Conservation (phyloP, 345 rosid species). For the Acer saccharum region DNA sequence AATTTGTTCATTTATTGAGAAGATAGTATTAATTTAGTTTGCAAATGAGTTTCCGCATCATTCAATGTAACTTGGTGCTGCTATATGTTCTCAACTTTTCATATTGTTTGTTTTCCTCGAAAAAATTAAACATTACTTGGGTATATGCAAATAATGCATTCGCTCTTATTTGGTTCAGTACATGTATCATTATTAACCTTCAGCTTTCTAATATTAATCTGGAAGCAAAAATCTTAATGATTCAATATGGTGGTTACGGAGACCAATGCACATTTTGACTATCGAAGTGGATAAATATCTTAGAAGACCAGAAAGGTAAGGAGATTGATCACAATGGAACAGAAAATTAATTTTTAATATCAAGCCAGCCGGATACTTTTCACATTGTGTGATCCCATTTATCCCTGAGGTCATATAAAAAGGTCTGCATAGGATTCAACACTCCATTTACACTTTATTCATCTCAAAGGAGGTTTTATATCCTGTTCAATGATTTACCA, state of each 20-base stretch:
- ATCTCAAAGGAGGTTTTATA: not conserved
- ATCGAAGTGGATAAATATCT: not conserved
- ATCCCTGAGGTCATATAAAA: not conserved
- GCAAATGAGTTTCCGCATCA: not conserved
- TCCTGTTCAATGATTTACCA: not conserved
- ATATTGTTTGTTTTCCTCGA: not conserved
- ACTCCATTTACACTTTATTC: not conserved
- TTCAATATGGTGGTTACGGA: not conserved
- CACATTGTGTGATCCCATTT: not conserved
- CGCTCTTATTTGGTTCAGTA: not conserved
- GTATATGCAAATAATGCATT: not conserved
- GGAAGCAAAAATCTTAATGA: not conserved
- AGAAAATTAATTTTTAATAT: not conserved
- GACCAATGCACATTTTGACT: not conserved
- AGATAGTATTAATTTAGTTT: not conserved
- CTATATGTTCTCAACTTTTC: no score
- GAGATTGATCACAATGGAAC: not conserved
- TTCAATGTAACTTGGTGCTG: not conserved
- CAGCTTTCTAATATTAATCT: not conserved
- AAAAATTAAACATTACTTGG: not conserved
- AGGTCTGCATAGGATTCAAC: not conserved
- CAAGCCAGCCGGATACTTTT: not conserved
- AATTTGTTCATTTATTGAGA: not conserved
- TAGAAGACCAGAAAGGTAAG: not conserved
- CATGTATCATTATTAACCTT: not conserved